These are phyloP conservation scores for Candida pseudocylindracea DNA, from an alignment of 1,139 yeast species.

Conservation along the genomic window DNA sequence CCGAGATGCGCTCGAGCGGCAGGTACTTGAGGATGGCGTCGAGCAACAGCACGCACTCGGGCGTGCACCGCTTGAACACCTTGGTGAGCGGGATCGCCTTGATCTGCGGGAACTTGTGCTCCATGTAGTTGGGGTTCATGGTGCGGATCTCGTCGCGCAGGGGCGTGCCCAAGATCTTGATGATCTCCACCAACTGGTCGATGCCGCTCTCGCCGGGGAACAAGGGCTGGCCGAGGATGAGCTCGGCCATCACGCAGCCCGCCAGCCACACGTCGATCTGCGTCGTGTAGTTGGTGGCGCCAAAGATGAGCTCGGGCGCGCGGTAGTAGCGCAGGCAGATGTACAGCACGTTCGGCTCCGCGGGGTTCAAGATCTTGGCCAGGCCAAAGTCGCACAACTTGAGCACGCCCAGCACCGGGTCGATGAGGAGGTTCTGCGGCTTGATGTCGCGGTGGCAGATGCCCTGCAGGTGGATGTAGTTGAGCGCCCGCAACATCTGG, in stretches of 20 bases:
- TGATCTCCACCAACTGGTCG: conserved; percentile 91
- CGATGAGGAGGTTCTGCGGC: conserved; percentile 82
- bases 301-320: conserved; percentile 85
- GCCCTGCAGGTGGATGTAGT: conserved; percentile 75
- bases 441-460: conserved; percentile 96
- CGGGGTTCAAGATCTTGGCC: conserved; percentile 79
- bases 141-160: conserved; percentile 77
- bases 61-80: conserved; percentile 49
- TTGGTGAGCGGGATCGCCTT: conserved; percentile 78
- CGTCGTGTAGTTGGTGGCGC: conserved; percentile 86
- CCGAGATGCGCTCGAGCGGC: conserved; percentile 48
- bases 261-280: conserved; percentile 97
- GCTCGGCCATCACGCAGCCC: conserved; percentile 96
- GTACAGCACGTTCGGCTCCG: conserved; percentile 87
- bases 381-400: conserved; percentile 96
- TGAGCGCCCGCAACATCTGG: conserved; percentile 78
- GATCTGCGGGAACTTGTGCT: conserved; percentile 90
- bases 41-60: conserved; percentile 42
- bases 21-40: conserved; percentile 47
- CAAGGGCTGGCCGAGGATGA: conserved; percentile 83
- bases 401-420: conserved; percentile 63
- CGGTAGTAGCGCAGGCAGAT: conserved; percentile 92
- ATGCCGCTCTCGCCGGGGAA: conserved; percentile 97
- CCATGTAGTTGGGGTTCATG: conserved; percentile 96
- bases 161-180: conserved; percentile 90